Percentiles rank a stretch among this genome's conserved stretches.
Evolutionary conservation across 176 grass and related monocot genomes (phyloP).

Genomic region (Themeda triandra): DNA sequence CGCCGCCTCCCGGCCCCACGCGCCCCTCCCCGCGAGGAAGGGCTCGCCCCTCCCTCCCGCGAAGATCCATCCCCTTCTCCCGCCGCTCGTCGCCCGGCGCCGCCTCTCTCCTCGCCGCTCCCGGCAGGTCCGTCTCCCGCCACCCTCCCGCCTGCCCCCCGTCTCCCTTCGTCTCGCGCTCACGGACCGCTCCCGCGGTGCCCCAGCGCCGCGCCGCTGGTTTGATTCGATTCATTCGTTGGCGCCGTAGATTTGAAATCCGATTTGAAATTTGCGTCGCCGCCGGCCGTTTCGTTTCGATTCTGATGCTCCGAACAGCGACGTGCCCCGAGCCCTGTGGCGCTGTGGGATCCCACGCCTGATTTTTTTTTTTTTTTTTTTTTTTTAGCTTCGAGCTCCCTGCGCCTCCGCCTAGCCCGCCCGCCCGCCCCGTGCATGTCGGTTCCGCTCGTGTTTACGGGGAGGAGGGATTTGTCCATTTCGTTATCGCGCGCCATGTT

Average conservation of each 20-base stretch:
- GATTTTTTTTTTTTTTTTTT: too few relatives aligned
- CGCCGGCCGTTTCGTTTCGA: not conserved
- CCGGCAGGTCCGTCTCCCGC: not conserved
- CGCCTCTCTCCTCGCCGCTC: not conserved
- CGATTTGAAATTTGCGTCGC: not conserved
- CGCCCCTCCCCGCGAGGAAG: slow-evolving; percentile 9
- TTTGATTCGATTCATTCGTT: not conserved
- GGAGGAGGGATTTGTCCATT: not conserved
- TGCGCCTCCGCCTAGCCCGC: not conserved
- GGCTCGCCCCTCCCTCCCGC: not conserved
- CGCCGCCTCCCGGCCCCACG: slow-evolving; percentile 4
- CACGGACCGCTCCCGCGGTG: not conserved
- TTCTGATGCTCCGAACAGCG: not conserved
- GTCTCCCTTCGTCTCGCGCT: not conserved
- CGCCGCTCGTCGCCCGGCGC: not conserved
- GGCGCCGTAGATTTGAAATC: not conserved
- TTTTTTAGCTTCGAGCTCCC: not conserved
- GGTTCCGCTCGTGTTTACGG: not conserved
- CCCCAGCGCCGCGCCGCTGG: not conserved
- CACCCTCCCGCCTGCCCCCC: not conserved
- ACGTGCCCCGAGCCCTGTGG: not conserved
- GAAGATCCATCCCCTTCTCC: not conserved
- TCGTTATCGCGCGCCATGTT: not conserved
- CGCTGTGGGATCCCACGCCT: not conserved
- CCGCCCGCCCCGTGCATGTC: not conserved